Evolutionary conservation across 306 rosid genomes (phyloP).

Genomic region (Bauhinia variegata): DNA sequence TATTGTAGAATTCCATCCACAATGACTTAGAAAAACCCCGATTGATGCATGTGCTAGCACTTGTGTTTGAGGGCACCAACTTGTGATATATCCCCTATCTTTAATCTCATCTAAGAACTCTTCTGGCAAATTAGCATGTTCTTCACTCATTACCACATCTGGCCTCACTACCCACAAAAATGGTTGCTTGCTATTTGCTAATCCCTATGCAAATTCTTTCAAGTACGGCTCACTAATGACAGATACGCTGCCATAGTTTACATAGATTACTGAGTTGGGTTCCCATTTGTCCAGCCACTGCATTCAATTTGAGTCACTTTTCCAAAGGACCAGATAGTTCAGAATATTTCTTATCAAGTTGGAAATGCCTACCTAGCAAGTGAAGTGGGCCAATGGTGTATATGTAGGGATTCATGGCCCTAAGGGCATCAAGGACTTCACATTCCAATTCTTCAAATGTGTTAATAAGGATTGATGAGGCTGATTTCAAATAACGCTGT

Average conservation of each 20-base stretch:
- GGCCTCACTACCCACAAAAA: constrained; percentile 52
- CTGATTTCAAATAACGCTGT: constrained; percentile 29
- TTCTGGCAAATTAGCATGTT: constrained; percentile 10
- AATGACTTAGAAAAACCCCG: constrained; percentile 46
- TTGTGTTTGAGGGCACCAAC: constrained; percentile 50
- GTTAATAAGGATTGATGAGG: constrained; percentile 23
- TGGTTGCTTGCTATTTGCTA: constrained; percentile 46
- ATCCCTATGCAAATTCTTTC: constrained; percentile 54
- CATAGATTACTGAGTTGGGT: constrained; percentile 45
- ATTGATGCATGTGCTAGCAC: constrained; percentile 48
- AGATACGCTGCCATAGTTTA: constrained; percentile 45
- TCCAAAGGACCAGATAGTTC: constrained; percentile 40
- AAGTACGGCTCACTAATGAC: constrained; percentile 35
- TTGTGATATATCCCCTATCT: constrained; percentile 39
- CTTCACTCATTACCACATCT: constrained; percentile 38
- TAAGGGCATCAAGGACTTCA: constrained; percentile 42
- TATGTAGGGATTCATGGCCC: constrained; percentile 35
- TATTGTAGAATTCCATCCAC: constrained; percentile 51
- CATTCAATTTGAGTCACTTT: constrained; percentile 44
- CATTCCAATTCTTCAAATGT: constrained; percentile 43
- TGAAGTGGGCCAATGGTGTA: constrained; percentile 30
- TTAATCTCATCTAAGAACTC: constrained; percentile 37
- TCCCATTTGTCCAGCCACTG: constrained; percentile 41
- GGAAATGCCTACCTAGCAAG: constrained; percentile 24
- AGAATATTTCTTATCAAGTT: constrained; percentile 12